Conservation (phyloP, 176 grass and related monocot species). For the Hsuehochloa calcarea region DNA sequence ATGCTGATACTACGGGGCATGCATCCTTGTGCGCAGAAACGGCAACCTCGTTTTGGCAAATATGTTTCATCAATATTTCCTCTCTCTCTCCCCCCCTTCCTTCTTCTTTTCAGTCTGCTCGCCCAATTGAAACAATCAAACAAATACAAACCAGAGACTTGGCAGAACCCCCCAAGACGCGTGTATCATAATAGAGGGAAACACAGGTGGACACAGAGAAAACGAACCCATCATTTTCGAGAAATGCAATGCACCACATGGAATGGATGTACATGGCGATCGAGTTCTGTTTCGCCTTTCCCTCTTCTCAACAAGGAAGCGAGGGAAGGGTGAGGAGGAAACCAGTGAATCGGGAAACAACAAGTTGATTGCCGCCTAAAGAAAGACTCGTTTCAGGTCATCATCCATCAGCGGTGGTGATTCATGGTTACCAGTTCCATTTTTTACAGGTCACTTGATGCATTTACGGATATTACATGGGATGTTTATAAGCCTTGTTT, state of each 20-base stretch:
- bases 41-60: slow-evolving; percentile 12
- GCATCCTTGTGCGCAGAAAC: slow-evolving; percentile 8
- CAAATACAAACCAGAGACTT: background rate
- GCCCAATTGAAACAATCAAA: background rate
- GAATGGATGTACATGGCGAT: slow-evolving; percentile 2
- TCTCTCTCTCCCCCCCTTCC: background rate
- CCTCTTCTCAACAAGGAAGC: background rate
- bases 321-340: background rate
- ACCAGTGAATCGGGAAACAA: background rate
- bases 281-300: background rate
- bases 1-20: slow-evolving; percentile 14
- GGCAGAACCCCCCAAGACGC: background rate
- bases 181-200: background rate
- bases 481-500: background rate
- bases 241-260: slow-evolving; percentile 3
- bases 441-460: background rate
- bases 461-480: background rate
- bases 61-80: background rate
- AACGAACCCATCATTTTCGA: background rate
- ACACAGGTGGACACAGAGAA: background rate
- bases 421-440: background rate
- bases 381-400: background rate
- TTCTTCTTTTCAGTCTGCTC: background rate
- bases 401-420: background rate
- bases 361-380: background rate